A percentile compares a stretch with the other conserved stretches of the same genome.
Evolutionary conservation across 176 grass and related monocot genomes (phyloP).

Genomic region (Phyllostachys edulis): DNA sequence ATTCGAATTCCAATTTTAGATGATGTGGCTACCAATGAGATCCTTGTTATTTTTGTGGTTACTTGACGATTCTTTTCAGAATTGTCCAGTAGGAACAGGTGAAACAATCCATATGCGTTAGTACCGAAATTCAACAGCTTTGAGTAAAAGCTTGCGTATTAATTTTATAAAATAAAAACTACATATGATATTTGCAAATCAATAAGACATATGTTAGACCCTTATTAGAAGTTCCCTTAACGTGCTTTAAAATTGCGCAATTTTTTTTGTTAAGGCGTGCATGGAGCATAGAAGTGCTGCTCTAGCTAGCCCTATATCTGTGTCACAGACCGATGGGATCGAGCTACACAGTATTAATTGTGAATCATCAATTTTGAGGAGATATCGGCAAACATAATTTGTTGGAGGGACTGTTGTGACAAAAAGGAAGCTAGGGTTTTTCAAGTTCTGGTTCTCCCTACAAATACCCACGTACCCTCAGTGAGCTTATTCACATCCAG

Average conservation of each 20-base stretch:
- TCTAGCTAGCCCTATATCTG: neutral
- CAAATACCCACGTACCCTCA: slow-evolving; percentile 37
- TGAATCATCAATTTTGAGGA: neutral
- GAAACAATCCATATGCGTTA: neutral
- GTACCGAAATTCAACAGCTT: neutral
- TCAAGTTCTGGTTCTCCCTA: slow-evolving; percentile 20
- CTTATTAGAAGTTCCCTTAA: neutral
- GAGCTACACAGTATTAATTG: neutral
- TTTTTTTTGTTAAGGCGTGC: neutral
- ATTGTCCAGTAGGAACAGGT: neutral
- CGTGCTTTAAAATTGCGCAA: neutral
- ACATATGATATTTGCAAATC: neutral
- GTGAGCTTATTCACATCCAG: slow-evolving; percentile 11
- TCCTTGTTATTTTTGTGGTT: neutral
- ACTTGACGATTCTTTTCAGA: neutral
- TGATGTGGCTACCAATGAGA: neutral
- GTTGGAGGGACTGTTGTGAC: neutral
- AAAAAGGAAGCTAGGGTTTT: neutral
- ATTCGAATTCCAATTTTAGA: neutral
- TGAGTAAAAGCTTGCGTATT: neutral
- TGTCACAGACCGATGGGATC: neutral
- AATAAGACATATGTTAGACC: neutral
- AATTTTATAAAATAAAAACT: neutral
- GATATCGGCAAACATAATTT: neutral
- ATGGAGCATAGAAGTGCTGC: neutral